Evolutionary conservation across 306 rosid genomes (phyloP).

Genomic region (Glycyrrhiza uralensis): DNA sequence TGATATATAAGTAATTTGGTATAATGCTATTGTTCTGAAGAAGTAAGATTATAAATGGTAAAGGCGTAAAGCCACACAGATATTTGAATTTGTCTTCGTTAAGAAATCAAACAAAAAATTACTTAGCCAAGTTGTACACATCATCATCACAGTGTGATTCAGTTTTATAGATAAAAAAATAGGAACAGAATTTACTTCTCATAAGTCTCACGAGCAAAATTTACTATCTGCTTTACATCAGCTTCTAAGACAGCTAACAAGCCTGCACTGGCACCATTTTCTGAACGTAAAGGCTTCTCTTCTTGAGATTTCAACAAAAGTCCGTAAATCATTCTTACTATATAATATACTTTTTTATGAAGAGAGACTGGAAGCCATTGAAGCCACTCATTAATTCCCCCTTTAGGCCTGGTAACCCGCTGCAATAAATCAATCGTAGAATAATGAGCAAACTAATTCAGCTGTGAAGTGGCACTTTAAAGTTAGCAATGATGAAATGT

Average conservation of each 20-base stretch:
- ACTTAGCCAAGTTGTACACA: not conserved
- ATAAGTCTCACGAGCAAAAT: slow-evolving; percentile 63
- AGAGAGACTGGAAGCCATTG: slow-evolving; percentile 90
- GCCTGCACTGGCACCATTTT: slow-evolving; percentile 63
- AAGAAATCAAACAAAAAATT: not conserved
- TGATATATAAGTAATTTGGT: not conserved
- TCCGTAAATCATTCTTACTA: slow-evolving; percentile 42
- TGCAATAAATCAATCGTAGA: slow-evolving; percentile 33
- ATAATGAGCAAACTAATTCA: slow-evolving; percentile 12
- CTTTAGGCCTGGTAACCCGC: slow-evolving; percentile 91
- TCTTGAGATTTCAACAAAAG: slow-evolving; percentile 40
- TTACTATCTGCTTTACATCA: slow-evolving; percentile 67
- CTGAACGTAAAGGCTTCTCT: slow-evolving; percentile 49
- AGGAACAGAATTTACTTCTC: slow-evolving; percentile 63
- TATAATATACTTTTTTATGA: slow-evolving; percentile 58
- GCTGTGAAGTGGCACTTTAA: not conserved
- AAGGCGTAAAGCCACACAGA: not conserved
- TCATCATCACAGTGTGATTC: not conserved
- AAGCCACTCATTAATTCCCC: slow-evolving; percentile 81
- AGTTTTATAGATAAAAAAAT: slow-evolving; percentile 10
- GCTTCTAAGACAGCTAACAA: slow-evolving; percentile 80
- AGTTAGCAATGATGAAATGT: not conserved
- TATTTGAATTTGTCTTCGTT: slow-evolving; percentile 5
- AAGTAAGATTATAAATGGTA: not conserved
- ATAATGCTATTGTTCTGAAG: not conserved